Base-by-base conservation (phyloP, 352 stramenopile species). In the Pythium guiyangense region DNA sequence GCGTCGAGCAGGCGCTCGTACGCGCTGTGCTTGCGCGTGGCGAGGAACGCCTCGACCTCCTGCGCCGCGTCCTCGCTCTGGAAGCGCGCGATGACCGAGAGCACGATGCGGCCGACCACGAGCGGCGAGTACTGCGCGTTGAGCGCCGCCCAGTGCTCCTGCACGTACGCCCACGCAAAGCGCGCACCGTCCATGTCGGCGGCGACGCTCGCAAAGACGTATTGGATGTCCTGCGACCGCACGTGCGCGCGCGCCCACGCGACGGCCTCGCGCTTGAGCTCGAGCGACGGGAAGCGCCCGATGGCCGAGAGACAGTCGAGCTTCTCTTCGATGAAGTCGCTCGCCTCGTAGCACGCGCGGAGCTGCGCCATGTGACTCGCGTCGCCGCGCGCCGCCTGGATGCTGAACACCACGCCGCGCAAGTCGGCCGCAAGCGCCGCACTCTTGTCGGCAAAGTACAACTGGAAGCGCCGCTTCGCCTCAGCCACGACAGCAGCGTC, bases 241-340 rank as follows among this genome's bases (percentile, higher is more conserved):
- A 92, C 78, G 40, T 75, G 74, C 14, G 72, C 66, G 4, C 94
- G 54, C 3, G 77, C 71, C 77, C 81, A 96, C 48, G 91, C 74
- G n/a, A 96, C 69, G 11, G 88, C 74, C 50, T 84, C 69, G 37
- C 65, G 67, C 60, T 93, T 84, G 5, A 70, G 35, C 18, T 59
- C 47, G 25, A 64, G 51, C 45, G 71, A 57, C 25, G 71, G 66
- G 11, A 88, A 67, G 26, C 58, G 70, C 9, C 82, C 83, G 48
- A 94, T 74, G 3, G 74, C 74, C 14, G 55, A 25, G 35, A 94
- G 54, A 39, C 70, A 87, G 60, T 90, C 77, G 15, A 66, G 62
- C 35, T 84, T 85, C 62, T 92, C 71, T 53, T 93, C 80, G 0
- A 66, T 70, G 54, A 88, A 79, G 39, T 89, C 76, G 26, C 71